These are phyloP conservation scores for Coffea eugenioides DNA, from an alignment of 257 asterid genomes.

Conservation along the genomic window DNA sequence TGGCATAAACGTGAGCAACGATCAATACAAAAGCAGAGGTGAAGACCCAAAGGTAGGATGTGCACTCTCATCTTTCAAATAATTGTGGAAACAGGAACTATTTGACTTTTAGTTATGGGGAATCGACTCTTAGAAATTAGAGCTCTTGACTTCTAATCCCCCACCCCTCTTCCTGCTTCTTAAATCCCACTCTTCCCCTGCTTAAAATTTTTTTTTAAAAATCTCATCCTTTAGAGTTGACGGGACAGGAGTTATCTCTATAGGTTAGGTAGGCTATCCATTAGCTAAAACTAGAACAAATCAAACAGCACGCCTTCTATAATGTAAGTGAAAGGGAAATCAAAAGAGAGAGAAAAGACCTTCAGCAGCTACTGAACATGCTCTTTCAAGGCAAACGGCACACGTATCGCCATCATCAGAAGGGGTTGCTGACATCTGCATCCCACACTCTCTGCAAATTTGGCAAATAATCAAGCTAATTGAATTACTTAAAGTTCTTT, in stretches of 20 bases:
- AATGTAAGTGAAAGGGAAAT: not conserved
- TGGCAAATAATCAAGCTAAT: not conserved
- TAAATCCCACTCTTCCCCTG: too few relatives aligned
- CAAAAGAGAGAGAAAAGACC: constrained; percentile 33
- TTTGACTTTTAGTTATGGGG: not conserved
- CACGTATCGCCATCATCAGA: constrained; percentile 81
- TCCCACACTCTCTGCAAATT: constrained; percentile 71
- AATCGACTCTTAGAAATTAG: not conserved
- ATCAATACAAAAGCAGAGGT: too few relatives aligned
- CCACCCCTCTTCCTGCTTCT: too few relatives aligned
- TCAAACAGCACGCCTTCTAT: not conserved
- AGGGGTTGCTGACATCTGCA: constrained; percentile 60
- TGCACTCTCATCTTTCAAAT: too few relatives aligned
- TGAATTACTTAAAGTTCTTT: not conserved
- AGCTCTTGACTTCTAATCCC: too few relatives aligned
- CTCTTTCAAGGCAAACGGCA: constrained; percentile 93
- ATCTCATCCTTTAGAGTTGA: not conserved
- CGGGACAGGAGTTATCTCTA: not conserved
- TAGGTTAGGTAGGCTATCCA: not conserved
- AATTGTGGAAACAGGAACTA: not conserved
- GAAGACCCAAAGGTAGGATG: too few relatives aligned
- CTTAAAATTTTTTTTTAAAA: too few relatives aligned
- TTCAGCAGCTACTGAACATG: constrained; percentile 82
- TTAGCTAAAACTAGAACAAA: not conserved
- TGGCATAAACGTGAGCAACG: too few relatives aligned